A percentile compares a stretch with the other conserved stretches of the same genome.
phyloP scores from a whole-genome alignment of 495 filamentous ascomycete species.

The Amphirosellinia nigrospora region DNA sequence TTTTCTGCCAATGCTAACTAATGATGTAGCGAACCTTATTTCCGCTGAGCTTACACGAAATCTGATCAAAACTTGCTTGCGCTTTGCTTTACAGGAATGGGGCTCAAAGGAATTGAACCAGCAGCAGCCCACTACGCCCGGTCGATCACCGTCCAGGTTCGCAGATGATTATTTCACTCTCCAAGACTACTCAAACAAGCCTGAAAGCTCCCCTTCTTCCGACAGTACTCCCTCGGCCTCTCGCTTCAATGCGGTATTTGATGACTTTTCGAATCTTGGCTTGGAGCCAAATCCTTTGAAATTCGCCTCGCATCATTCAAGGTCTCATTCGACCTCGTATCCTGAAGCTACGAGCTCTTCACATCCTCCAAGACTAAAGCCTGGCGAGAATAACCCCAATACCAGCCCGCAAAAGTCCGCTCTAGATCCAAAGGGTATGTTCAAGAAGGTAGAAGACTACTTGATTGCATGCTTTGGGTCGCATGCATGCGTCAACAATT shows the following conservation, averaged over 20 bases:
- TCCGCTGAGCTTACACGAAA: constrained; percentile 36
- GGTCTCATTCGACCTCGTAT: constrained; percentile 49
- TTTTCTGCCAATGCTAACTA: constrained; percentile 8
- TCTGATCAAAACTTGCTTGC: constrained; percentile 35
- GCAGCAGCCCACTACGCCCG: constrained; percentile 4
- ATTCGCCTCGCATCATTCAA: constrained; percentile 29
- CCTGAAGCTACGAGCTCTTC: constrained; percentile 41
- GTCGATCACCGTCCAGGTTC: constrained; percentile 25
- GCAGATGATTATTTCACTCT: constrained; percentile 29
- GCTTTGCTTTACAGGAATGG: constrained; percentile 35
- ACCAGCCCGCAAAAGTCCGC: constrained; percentile 30
- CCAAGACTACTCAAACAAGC: constrained; percentile 29
- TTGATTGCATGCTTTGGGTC: constrained; percentile 70
- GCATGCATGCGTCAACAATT: constrained; percentile 73
- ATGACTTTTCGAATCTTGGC: constrained; percentile 32
- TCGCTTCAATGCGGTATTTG: constrained; percentile 36
- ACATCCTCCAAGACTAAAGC: constrained; percentile 19
- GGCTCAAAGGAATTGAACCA: constrained; percentile 15
- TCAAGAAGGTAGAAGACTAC: constrained; percentile 78
- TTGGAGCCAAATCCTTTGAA: constrained; percentile 43
- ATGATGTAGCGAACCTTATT: constrained; percentile 32
- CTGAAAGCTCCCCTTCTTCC: constrained; percentile 30
- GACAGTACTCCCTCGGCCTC: constrained; percentile 28
- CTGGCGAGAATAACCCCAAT: constrained; percentile 18
- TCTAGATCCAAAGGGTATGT: constrained; percentile 55